Evolutionary conservation across 164 flowering plant species (phyloP).

Genomic region (Chimonanthus salicifolius): DNA sequence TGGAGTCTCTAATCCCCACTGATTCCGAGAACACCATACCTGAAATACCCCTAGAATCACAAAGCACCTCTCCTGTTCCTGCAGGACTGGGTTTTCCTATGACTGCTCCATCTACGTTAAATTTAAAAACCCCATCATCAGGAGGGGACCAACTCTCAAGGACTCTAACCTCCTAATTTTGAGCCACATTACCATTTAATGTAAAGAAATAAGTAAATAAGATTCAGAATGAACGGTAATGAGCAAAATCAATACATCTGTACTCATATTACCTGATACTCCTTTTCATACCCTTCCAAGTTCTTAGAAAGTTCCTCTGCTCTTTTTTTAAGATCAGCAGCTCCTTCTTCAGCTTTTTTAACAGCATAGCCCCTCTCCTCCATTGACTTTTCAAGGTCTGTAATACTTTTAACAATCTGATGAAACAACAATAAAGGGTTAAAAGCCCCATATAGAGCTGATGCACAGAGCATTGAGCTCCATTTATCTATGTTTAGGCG

Average conservation of each 20-base stretch:
- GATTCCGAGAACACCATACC: too few species aligned
- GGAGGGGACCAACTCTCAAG: too few species aligned
- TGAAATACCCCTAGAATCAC: too few species aligned
- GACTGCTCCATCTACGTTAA: too few species aligned
- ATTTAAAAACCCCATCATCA: too few species aligned
- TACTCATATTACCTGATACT: slow-evolving; percentile 60
- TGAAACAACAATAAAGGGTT: slow-evolving; percentile 8
- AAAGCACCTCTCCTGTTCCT: too few species aligned
- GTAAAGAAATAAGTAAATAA: neutral
- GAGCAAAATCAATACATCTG: neutral
- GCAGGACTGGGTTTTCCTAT: too few species aligned
- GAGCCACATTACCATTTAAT: too few species aligned
- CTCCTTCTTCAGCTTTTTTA: slow-evolving; percentile 79
- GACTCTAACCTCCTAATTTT: too few species aligned
- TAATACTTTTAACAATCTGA: slow-evolving; percentile 59
- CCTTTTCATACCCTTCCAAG: slow-evolving; percentile 73
- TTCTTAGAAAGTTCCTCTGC: slow-evolving; percentile 55
- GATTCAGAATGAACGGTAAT: neutral
- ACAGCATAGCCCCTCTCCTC: slow-evolving; percentile 66
- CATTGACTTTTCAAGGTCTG: slow-evolving; percentile 62
- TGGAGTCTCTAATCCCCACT: too few species aligned
- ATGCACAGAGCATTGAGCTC: neutral
- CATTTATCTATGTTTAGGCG: neutral
- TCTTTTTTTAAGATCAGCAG: slow-evolving; percentile 67
- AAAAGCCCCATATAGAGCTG: neutral